phyloP scores from a whole-genome alignment of 345 rosid species.

The Lepidium sativum region DNA sequence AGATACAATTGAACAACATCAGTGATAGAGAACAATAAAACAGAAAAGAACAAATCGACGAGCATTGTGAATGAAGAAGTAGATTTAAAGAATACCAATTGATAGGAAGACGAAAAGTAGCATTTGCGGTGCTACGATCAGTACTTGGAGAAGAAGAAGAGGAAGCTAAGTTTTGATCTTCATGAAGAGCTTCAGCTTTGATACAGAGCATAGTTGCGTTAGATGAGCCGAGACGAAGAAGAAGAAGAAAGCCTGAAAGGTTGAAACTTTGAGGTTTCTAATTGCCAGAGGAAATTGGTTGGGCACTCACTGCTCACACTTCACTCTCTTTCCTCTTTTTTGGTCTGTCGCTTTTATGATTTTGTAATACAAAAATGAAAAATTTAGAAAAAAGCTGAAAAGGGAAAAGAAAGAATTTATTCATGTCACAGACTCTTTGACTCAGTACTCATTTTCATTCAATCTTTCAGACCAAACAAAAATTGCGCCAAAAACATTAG shows the following conservation, averaged over 20 bases:
- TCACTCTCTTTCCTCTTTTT: slow-evolving; percentile 16
- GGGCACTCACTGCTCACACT: slow-evolving; percentile 9
- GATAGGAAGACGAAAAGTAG: slow-evolving; percentile 40
- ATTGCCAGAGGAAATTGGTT: background rate
- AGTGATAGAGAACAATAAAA: background rate
- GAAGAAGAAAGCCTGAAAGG: background rate
- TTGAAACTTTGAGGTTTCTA: background rate
- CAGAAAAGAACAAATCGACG: background rate
- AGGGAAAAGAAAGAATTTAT: slow-evolving; percentile 18
- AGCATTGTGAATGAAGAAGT: background rate
- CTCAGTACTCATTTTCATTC: slow-evolving; percentile 2
- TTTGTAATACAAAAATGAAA: background rate
- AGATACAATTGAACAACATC: background rate
- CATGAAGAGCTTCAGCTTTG: slow-evolving; percentile 47
- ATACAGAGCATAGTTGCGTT: slow-evolving; percentile 44
- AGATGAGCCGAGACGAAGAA: slow-evolving; percentile 4
- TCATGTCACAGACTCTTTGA: slow-evolving; percentile 19
- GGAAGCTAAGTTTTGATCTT: slow-evolving; percentile 26
- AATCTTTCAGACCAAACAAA: no score
- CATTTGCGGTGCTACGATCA: slow-evolving; percentile 14
- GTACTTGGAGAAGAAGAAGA: slow-evolving; percentile 25
- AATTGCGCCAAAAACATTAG: no score
- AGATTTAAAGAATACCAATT: slow-evolving; percentile 35
- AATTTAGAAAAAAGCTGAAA: slow-evolving; percentile 13
- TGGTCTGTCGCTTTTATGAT: no score